Evolutionary conservation across 176 grass and related monocot genomes (phyloP).

Genomic region (Aegilops bicornis): DNA sequence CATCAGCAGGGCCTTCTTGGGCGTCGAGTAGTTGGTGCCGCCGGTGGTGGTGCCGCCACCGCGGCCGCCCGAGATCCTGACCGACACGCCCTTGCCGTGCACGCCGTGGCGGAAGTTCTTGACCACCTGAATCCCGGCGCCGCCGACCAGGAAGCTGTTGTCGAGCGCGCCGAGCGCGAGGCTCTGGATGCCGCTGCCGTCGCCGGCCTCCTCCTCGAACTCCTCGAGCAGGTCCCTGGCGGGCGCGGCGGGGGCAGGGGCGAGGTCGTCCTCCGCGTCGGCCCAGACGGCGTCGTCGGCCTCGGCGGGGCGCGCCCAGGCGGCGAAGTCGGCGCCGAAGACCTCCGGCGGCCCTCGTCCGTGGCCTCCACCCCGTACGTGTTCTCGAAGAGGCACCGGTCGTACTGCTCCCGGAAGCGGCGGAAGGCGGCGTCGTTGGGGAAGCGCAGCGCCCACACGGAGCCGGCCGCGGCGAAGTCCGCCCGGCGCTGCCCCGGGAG

Average conservation of each 20-base stretch:
- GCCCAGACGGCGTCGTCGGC: slow-evolving; percentile 78
- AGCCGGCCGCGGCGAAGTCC: slow-evolving; percentile 64
- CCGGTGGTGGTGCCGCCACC: neutral
- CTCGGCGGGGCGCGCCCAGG: slow-evolving; percentile 59
- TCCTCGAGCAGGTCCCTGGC: slow-evolving; percentile 69
- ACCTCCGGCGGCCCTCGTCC: slow-evolving; percentile 70
- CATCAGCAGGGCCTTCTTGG: slow-evolving; percentile 79
- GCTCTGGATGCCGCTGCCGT: slow-evolving; percentile 72
- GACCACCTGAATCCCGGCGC: slow-evolving; percentile 74
- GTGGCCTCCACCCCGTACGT: slow-evolving; percentile 74
- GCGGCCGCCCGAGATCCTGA: slow-evolving; percentile 48
- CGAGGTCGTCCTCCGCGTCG: slow-evolving; percentile 59
- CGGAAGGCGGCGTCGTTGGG: slow-evolving; percentile 53
- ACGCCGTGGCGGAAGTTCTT: slow-evolving; percentile 85
- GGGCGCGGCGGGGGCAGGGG: slow-evolving; percentile 1
- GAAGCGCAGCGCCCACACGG: slow-evolving; percentile 88
- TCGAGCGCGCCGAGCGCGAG: slow-evolving; percentile 87
- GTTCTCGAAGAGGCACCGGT: slow-evolving; percentile 85
- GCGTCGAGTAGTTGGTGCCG: slow-evolving; percentile 36
- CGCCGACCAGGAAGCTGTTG: slow-evolving; percentile 85
- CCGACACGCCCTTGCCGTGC: slow-evolving; percentile 74
- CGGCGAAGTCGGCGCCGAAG: slow-evolving; percentile 85
- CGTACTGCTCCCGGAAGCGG: slow-evolving; percentile 67
- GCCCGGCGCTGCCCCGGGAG: slow-evolving; percentile 65
- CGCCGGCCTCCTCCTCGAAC: slow-evolving; percentile 67